These are phyloP conservation scores for Candida smagusa DNA, from an alignment of 1,139 yeast species.

Conservation along the genomic window DNA sequence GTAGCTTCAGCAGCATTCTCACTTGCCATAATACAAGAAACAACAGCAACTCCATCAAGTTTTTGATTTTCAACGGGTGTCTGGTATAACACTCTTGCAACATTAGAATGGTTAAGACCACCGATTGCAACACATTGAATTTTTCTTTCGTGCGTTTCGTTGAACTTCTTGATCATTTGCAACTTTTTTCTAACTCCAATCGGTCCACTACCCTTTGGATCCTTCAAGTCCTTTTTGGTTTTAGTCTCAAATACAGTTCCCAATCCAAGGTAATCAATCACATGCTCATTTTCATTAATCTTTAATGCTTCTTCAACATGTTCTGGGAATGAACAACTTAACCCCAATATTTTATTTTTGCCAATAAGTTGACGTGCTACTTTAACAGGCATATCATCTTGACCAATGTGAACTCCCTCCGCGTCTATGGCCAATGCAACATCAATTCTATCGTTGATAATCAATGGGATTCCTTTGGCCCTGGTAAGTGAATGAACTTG, in stretches of 20 bases:
- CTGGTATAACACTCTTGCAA: slow-evolving; percentile 52
- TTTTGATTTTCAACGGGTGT: slow-evolving; percentile 45
- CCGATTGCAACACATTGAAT: slow-evolving; percentile 77
- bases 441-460: slow-evolving; percentile 86
- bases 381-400: slow-evolving; percentile 76
- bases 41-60: slow-evolving; percentile 81
- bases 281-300: slow-evolving; percentile 26
- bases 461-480: slow-evolving; percentile 62
- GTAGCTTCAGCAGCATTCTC: slow-evolving; percentile 58
- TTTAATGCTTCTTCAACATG: slow-evolving; percentile 59
- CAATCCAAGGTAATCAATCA: slow-evolving; percentile 81
- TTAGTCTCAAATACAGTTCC: slow-evolving; percentile 77
- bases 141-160: slow-evolving; percentile 20
- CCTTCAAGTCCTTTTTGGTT: slow-evolving; percentile 58
- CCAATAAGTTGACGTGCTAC: slow-evolving; percentile 66
- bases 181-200: slow-evolving; percentile 61
- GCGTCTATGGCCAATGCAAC: slow-evolving; percentile 89
- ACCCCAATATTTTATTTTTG: slow-evolving; percentile 72
- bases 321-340: slow-evolving; percentile 59
- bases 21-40: slow-evolving; percentile 79
- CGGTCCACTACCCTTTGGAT: slow-evolving; percentile 55
- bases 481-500: slow-evolving; percentile 61
- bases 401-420: slow-evolving; percentile 93
- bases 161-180: slow-evolving; percentile 39
- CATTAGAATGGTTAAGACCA: slow-evolving; percentile 71